Evolutionary conservation across 1,284 basidiomycete species (phyloP).

Genomic region (Lentinula novae-zelandiae): DNA sequence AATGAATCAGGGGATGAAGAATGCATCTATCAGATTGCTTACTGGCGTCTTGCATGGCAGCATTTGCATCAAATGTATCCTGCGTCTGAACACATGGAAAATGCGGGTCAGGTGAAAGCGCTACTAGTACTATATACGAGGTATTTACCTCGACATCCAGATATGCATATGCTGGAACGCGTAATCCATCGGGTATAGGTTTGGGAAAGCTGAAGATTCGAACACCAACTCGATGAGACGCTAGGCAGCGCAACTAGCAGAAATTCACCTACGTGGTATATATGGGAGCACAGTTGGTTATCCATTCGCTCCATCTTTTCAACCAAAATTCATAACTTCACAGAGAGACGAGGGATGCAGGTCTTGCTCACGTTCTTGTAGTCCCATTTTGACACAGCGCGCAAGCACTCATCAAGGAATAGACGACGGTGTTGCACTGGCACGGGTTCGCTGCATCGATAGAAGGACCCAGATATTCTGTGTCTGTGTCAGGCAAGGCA

Average conservation of each 20-base stretch:
- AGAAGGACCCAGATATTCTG: slow-evolving; percentile 31
- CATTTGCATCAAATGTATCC: slow-evolving; percentile 16
- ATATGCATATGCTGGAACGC: slow-evolving; percentile 29
- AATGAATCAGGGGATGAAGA: neutral
- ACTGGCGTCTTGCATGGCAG: slow-evolving; percentile 18
- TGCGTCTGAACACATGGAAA: slow-evolving; percentile 10
- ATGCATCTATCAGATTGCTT: neutral
- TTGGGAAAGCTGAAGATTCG: slow-evolving; percentile 19
- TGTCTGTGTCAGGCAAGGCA: slow-evolving; percentile 23
- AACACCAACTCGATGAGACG: neutral
- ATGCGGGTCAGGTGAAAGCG: neutral
- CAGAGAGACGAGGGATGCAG: neutral
- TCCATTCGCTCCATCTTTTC: slow-evolving; percentile 22
- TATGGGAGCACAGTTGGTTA: slow-evolving; percentile 28
- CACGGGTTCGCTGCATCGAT: slow-evolving; percentile 27
- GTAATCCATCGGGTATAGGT: slow-evolving; percentile 22
- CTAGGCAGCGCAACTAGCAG: neutral
- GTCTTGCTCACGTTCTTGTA: slow-evolving; percentile 23
- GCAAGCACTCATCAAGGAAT: slow-evolving; percentile 38
- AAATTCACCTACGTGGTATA: slow-evolving; percentile 19
- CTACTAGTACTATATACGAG: neutral
- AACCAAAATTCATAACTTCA: neutral
- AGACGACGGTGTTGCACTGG: slow-evolving; percentile 36
- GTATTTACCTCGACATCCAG: slow-evolving; percentile 24
- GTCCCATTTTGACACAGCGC: slow-evolving; percentile 33